Base-by-base conservation (phyloP, 345 rosid species). In the Arabidopsis arenosa region DNA sequence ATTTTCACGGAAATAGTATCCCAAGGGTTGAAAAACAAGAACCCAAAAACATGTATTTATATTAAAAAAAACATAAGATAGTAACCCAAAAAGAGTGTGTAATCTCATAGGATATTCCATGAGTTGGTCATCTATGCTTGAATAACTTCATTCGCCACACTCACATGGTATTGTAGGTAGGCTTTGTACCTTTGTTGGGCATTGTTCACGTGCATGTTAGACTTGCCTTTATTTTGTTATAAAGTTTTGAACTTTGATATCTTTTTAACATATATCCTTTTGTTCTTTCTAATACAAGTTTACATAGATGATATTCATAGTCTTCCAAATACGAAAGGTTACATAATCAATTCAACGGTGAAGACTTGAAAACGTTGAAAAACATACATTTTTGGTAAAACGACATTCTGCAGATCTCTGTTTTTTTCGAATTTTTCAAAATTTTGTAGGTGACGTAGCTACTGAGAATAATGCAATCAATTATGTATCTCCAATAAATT, bases 151-250 rank as follows among this genome's bases (percentile, higher is more conserved):
- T 69, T 56, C 7, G 23, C 30, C 5, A 37, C 40, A 43, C 1
- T 43, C 65, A 70, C 74, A 70, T 70, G 55, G 33, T 17, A 7
- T 43, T 56, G 43, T 55, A 55, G 51, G 54, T 40, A 51, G 59
- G 48, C 58, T 33, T 12, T 13, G 47, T 66, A 51, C 21, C 59
- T n/a, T 53, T 39, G 37, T 21, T 67, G 72, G 69, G 49, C 72
- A 67, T 51, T 52, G 72, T 67, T 67, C 72, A 67, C 72, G 61
- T 67, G 61, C 47, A 66, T 67, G 61, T 21, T 67, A 37, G 60
- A 36, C 23, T 36, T 37, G 28, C 28, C 23, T 37, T 68, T 18
- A 18, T 18, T 18, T 53, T 66, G 71, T 66, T 66, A 51, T 66
- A 21, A 53, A 37, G 49, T 37, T 53, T 23, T 0, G 4, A 63